Evolutionary conservation across 805 yeast genomes (phyloP), one percentile per base, ranked within the genome.

Genomic region (Sungouiella blattae): DNA sequence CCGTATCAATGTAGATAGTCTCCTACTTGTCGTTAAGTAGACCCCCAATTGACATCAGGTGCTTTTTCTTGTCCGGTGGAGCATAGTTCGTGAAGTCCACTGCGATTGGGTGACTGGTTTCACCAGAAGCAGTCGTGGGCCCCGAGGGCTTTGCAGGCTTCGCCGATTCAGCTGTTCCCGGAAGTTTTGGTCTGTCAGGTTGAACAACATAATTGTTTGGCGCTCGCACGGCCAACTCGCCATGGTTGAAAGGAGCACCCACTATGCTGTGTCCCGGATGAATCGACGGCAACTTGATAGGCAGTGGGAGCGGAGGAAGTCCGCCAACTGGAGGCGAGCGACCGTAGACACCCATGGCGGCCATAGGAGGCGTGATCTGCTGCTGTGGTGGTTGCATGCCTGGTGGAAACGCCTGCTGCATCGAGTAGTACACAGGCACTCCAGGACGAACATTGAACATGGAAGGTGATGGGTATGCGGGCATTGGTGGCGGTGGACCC

Each of bases 31-130:
- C 61, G 40, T 67, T 67, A 27, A 67, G 57, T 26, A 67, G 41
- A 4, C 71, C 70, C 4, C 67, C 67, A 24, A 67, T 65, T 11
- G 73, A 66, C 51, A 62, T 55, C 9, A 53, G 48, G 5, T 49
- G 49, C 14, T 43, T 50, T 26, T 45, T 46, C 15, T 44, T 30
- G 17, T 25, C 33, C 33, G 33, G 37, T 27, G 39, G 28, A 21
- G 14, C 17, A n/a, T 41, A 40, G 4, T 37, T 34, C 11, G 52
- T 48, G 26, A 48, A 48, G 39, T 48, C 52, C 18, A 48, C 44
- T 5, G 52, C 52, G 9, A 46, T 30, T 6, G 52, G 36, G 18
- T 37, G 33, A n/a, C n/a, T n/a, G n/a, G n/a, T n/a, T n/a, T n/a
- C n/a, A n/a, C n/a, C n/a, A n/a, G n/a, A n/a, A n/a, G n/a, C n/a